Evolutionary conservation across 345 rosid genomes (phyloP).

Genomic region (Capsella bursapastoris): DNA sequence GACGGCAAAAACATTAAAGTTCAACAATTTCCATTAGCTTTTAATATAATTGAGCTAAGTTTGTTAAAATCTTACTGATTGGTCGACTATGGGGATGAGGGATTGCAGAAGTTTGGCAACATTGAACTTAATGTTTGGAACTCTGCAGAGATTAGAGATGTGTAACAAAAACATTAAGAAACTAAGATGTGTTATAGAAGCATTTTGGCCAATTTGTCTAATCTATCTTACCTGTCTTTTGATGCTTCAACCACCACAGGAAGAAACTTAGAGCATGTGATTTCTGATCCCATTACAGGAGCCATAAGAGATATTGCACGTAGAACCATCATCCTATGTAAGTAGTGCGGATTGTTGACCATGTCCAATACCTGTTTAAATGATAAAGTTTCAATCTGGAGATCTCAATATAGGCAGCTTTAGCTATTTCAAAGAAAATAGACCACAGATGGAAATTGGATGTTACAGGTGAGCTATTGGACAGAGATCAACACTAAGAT

Average conservation of each 20-base stretch:
- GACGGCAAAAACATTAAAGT: neutral
- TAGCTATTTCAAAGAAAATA: neutral
- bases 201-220: neutral
- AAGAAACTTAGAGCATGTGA: constrained; percentile 84
- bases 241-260: constrained; percentile 76
- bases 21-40: neutral
- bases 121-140: constrained; percentile 92
- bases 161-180: constrained; percentile 16
- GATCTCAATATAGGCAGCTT: neutral
- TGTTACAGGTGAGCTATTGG: neutral
- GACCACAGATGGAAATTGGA: neutral
- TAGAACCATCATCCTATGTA: constrained; percentile 92
- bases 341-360: constrained; percentile 77
- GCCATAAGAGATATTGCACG: constrained; percentile 85
- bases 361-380: constrained; percentile 74
- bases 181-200: neutral
- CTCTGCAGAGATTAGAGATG: constrained; percentile 55
- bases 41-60: neutral
- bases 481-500: neutral
- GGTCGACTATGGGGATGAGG: constrained; percentile 81
- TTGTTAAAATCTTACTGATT: constrained; percentile 62
- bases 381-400: neutral
- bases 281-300: constrained; percentile 90
- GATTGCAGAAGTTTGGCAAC: constrained; percentile 92
- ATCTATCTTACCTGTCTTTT: constrained; percentile 69